Percentiles rank a stretch among this genome's conserved stretches.
phyloP scores from a whole-genome alignment of 345 rosid species.

The Rhodamnia argentea region DNA sequence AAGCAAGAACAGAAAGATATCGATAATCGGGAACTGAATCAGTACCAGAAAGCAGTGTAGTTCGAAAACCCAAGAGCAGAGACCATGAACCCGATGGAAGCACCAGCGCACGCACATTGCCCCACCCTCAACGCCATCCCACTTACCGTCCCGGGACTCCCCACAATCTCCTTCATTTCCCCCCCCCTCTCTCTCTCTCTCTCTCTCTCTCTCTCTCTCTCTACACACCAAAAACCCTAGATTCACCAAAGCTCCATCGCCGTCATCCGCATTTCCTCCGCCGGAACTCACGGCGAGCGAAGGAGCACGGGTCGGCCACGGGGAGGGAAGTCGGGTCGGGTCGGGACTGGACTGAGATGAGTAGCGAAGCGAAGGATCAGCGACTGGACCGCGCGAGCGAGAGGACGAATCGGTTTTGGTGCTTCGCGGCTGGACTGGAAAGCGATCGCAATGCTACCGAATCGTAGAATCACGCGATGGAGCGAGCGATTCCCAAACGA shows the following conservation, averaged over 20 bases:
- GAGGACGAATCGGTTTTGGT: background rate
- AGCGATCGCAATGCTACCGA: background rate
- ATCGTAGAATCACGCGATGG: background rate
- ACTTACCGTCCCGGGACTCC: conserved; percentile 77
- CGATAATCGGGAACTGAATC: background rate
- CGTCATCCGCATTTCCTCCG: background rate
- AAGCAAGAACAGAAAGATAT: background rate
- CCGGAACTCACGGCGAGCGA: background rate
- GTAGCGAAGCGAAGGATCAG: background rate
- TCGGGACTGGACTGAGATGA: background rate
- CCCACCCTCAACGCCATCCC: conserved; percentile 62
- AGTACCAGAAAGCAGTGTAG: conserved; percentile 84
- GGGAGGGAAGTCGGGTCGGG: background rate
- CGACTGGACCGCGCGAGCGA: no score
- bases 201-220: background rate
- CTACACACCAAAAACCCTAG: background rate
- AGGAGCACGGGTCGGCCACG: background rate
- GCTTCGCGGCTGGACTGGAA: background rate
- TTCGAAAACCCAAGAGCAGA: conserved; percentile 40
- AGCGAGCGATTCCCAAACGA: background rate
- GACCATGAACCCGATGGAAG: conserved; percentile 67
- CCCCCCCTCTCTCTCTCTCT: background rate
- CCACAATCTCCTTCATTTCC: conserved; percentile 60
- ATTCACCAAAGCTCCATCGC: background rate
- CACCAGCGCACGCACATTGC: conserved; percentile 68